Evolutionary conservation across 1,139 yeast species (phyloP), one percentile per base, ranked within the genome.

Genomic region (Suhomyces yuchorum): DNA sequence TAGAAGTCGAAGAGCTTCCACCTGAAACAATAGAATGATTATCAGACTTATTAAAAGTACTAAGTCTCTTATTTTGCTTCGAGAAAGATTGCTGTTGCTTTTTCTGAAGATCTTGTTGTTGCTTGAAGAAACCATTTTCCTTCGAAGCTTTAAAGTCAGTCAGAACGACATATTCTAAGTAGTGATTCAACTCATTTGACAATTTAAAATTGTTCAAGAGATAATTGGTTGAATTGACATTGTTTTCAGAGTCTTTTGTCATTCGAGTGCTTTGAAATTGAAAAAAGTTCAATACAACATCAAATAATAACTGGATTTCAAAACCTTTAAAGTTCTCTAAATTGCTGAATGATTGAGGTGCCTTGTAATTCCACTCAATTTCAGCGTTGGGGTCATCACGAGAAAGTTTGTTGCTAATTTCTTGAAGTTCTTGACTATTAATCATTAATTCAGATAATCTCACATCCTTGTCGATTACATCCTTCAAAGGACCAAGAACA

Each of bases 341-440:
- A 57, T 82, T 82, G 57, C 85, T 87, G 61, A 89, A 85, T 35
- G 86, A 80, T 53, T 77, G 82, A 1, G 96, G 95, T 0, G 96
- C 93, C 62, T 85, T 84, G 49, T 80, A 73, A 54, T 83, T 85
- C 96, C 97, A 91, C 55, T 70, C 69, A 47, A 72, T 68, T 51
- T 75, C 79, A 30, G 76, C 71, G 53, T 68, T 62, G 42, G 54
- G 48, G 18, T 53, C 52, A 17, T 55, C 49, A 11, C 51, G 47
- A 19, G 52, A 24, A 50, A 71, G 51, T 39, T 59, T 57, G 23
- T 50, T 48, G 37, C 70, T 64, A 46, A 74, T 62, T 50, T 74
- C 79, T 40, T 61, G 61, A 49, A 75, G 64, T 56, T 75, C 80
- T 50, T 68, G 74, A 22, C 75, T 66, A 56, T 74, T 73, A 48